Evolutionary conservation across 1,284 basidiomycete genomes (phyloP).

Genomic region (Ceratobasidium sp.): DNA sequence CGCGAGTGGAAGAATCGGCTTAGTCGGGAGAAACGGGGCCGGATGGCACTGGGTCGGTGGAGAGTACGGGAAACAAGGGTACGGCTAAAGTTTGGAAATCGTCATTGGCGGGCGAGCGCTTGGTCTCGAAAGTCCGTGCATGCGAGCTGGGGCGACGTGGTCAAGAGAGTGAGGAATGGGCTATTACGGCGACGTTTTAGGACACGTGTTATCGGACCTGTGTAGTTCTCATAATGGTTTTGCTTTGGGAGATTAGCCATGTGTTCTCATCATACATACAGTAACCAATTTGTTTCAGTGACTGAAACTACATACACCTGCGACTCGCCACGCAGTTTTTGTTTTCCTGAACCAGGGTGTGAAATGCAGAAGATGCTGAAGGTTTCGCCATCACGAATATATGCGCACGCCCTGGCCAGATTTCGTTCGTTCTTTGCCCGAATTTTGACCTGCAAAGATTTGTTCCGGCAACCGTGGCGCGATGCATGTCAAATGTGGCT

Average conservation of each 20-base stretch:
- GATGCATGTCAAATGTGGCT: no score
- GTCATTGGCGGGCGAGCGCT: neutral
- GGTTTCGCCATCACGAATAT: no score
- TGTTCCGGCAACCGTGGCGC: no score
- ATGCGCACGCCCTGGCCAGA: no score
- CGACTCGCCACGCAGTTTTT: no score
- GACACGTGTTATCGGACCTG: neutral
- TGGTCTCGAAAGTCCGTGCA: conserved; percentile 16
- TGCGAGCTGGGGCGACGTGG: neutral
- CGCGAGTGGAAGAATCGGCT: conserved; percentile 1
- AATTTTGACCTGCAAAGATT: no score
- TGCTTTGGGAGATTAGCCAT: neutral
- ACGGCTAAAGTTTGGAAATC: conserved; percentile 1
- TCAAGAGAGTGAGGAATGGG: neutral
- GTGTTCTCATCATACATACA: no score
- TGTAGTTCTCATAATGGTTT: neutral
- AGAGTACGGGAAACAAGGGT: conserved; percentile 5
- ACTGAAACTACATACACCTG: no score
- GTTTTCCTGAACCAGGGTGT: no score
- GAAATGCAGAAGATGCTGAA: no score
- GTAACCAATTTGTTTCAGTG: no score
- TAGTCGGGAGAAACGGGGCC: neutral
- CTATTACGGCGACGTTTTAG: neutral
- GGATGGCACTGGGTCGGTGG: neutral
- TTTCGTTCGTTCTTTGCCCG: no score